These are phyloP conservation scores for Hypoxylon sp. DNA, from an alignment of 2,329 filamentous ascomycete genomes.

Conservation along the genomic window DNA sequence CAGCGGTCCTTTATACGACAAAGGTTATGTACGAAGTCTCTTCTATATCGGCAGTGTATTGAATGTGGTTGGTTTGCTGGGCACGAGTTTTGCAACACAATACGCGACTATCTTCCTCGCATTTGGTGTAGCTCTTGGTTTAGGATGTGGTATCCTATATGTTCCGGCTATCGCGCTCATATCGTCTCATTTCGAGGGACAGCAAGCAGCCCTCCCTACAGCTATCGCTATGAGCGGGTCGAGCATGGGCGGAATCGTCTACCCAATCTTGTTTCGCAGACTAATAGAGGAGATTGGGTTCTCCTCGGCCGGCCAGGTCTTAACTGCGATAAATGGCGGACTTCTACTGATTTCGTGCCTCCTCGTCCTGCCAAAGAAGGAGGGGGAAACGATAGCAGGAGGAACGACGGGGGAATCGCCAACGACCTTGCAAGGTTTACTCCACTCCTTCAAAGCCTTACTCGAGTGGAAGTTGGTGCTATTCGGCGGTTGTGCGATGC, in stretches of 20 bases:
- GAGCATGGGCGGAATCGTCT: conserved; percentile 42
- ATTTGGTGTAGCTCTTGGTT: conserved; percentile 28
- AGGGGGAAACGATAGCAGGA: conserved; percentile 23
- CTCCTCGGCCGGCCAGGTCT: conserved; percentile 59
- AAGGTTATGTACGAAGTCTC: conserved; percentile 46
- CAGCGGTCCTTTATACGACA: conserved; percentile 50
- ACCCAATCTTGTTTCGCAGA: conserved; percentile 54
- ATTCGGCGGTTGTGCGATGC: conserved; percentile 44
- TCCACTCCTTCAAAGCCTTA: too few species aligned
- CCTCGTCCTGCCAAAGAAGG: conserved; percentile 36
- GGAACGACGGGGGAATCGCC: neutral
- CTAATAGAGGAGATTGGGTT: conserved; percentile 60
- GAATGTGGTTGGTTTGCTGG: conserved; percentile 50
- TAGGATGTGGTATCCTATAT: conserved; percentile 36
- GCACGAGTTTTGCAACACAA: conserved; percentile 51
- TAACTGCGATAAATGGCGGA: conserved; percentile 53
- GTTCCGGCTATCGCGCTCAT: conserved; percentile 35
- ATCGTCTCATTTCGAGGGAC: conserved; percentile 27
- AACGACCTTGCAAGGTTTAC: conserved; percentile 26
- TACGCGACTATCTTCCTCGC: conserved; percentile 47
- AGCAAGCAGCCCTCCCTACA: conserved; percentile 13
- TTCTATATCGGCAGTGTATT: conserved; percentile 41
- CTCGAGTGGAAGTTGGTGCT: conserved; percentile 46
- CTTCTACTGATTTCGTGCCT: conserved; percentile 39
- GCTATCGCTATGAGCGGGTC: conserved; percentile 35